phyloP scores from a whole-genome alignment of 139 green algal species.

The Volvox africanus region DNA sequence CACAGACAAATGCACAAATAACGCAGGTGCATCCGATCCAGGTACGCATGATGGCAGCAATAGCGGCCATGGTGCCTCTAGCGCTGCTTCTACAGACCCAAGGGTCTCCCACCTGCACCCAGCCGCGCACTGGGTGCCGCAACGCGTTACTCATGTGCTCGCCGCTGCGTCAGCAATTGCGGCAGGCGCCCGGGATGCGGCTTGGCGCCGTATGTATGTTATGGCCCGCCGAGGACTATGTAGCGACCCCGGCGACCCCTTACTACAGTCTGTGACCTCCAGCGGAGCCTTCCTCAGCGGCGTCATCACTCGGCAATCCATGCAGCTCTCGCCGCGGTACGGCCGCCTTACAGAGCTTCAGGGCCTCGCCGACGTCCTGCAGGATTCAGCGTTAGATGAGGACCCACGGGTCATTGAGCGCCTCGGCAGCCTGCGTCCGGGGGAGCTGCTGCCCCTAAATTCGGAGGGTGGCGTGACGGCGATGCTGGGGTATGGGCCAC shows the following conservation, averaged over 20 bases:
- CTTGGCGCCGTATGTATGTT: not conserved
- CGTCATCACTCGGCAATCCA: too few relatives aligned
- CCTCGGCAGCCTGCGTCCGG: not conserved
- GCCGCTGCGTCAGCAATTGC: not conserved
- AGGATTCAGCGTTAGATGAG: not conserved
- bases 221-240: not conserved
- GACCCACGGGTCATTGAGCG: not conserved
- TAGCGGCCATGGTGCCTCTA: too few relatives aligned
- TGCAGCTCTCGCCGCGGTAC: too few relatives aligned
- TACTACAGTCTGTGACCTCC: too few relatives aligned
- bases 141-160: not conserved
- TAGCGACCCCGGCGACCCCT: not conserved
- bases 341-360: too few relatives aligned
- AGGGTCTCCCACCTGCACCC: too few relatives aligned
- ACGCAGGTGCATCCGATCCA: too few relatives aligned
- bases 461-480: not conserved
- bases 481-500: not conserved
- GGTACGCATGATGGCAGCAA: too few relatives aligned
- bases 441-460: not conserved
- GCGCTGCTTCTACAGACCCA: too few relatives aligned
- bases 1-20: too few relatives aligned
- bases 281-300: too few relatives aligned
- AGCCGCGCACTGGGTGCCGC: not conserved
- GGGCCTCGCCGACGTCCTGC: not conserved
- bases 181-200: not conserved